Evolutionary conservation across 768 basidiomycete species (phyloP).

Genomic region (Lactarius sp.): DNA sequence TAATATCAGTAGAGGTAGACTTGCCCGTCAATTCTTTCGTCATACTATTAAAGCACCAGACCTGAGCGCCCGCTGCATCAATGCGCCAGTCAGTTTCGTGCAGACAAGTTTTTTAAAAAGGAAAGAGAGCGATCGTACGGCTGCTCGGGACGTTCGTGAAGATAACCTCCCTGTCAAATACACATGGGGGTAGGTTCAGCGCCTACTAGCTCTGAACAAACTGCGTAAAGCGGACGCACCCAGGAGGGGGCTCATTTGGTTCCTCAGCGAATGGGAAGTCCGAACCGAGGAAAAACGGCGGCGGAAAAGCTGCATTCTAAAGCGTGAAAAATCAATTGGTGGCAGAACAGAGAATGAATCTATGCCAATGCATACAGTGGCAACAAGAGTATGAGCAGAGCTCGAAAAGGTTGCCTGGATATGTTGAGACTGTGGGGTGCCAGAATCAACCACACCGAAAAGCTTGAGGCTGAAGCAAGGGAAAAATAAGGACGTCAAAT

Average conservation of each 20-base stretch:
- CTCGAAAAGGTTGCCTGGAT: background rate
- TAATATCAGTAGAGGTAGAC: background rate
- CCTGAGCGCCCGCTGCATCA: slow-evolving; percentile 1
- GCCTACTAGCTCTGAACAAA: background rate
- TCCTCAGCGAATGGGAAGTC: background rate
- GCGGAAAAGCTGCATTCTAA: slow-evolving; percentile 1
- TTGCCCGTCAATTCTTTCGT: slow-evolving; percentile 7
- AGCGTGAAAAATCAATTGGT: too few species aligned
- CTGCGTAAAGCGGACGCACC: background rate
- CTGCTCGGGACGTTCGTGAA: background rate
- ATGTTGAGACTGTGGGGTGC: background rate
- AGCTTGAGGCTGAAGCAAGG: background rate
- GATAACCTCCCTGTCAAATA: background rate
- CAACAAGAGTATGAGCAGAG: background rate
- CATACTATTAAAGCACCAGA: background rate
- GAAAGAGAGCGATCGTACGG: background rate
- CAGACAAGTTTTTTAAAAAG: background rate
- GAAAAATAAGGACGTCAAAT: background rate
- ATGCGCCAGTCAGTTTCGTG: background rate
- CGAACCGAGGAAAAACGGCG: slow-evolving; percentile 6
- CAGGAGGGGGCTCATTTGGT: background rate
- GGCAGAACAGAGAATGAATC: too few species aligned
- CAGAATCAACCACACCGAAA: background rate
- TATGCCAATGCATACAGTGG: background rate
- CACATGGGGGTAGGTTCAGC: background rate